Base-by-base conservation (phyloP, 148 eudicot species). In the Cornus controversa region DNA sequence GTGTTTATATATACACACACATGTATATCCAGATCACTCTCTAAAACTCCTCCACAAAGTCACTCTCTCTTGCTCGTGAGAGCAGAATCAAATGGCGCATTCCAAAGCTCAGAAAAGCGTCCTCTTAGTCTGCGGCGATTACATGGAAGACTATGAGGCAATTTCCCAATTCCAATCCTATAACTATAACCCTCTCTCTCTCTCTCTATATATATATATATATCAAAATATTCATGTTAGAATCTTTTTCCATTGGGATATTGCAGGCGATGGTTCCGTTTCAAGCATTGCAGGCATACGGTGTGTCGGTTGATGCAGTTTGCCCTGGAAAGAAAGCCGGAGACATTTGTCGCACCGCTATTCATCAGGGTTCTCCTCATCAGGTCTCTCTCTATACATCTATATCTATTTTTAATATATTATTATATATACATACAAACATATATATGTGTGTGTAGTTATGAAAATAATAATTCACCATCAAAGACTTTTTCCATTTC, bases 261-360 rank as follows among this genome's bases (percentile, higher is more conserved):
- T n/a, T n/a, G 77, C 74, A 96, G 99, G 98, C 79, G 84, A 96
- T 96, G 99, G 98, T 96, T 72, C 99, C 99, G 54, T 96, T 93
- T 88, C 99, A 96, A 85, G 95, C 98, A 10, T 73, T 96, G 81
- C 79, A 78, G 77, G 97, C 98, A n/a, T 96, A 83, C 77, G 99
- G 98, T 9, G 76, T 96, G 13, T 82, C 93, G 7, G 99, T 96
- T 28, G 95, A 96, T 28, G 95, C 98, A 14, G 96, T 93, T 77
- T 96, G 98, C 47, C 99, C 99, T 7, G 97, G 91, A 15, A 96
- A 96, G 84, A 96, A 90, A 78, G 84, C 96, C 8, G 98, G 98
- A 10, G 99, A 96, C 36, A 53, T 89, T 67, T 93, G 98, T 67
- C 99, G 97, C 47, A 96, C 99, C 67, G 95, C 97, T 84, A 77